phyloP scores from a whole-genome alignment of 1,284 basidiomycete genomes.

The Moesziomyces globuligerus region DNA sequence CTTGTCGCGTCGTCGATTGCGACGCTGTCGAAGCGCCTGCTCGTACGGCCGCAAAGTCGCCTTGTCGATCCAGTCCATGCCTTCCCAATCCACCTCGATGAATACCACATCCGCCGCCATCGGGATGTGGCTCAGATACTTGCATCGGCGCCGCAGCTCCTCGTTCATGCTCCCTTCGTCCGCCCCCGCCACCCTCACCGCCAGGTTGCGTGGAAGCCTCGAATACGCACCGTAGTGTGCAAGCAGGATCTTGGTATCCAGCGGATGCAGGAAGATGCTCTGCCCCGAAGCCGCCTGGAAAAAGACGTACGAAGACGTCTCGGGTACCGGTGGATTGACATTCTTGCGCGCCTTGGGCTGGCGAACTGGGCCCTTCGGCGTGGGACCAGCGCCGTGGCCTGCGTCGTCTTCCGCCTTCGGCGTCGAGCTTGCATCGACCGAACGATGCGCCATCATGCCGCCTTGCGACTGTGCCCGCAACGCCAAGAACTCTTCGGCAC shows the following conservation, averaged over 20 bases:
- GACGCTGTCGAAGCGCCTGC: slow-evolving; percentile 54
- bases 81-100: slow-evolving; percentile 79
- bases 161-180: slow-evolving; percentile 81
- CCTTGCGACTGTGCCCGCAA: slow-evolving; percentile 33
- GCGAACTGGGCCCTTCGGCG: slow-evolving; percentile 6
- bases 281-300: slow-evolving; percentile 94
- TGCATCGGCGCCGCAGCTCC: slow-evolving; percentile 90
- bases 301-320: slow-evolving; percentile 77
- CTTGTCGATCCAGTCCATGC: slow-evolving; percentile 50
- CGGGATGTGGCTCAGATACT: slow-evolving; percentile 91
- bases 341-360: slow-evolving; percentile 39
- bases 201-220: slow-evolving; percentile 83
- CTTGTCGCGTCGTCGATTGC: slow-evolving; percentile 53
- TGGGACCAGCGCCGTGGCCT: slow-evolving; percentile 1
- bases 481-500: slow-evolving; percentile 41
- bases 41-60: slow-evolving; percentile 57
- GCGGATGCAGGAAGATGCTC: slow-evolving; percentile 90
- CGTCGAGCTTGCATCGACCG: slow-evolving; percentile 2
- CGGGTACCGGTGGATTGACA: slow-evolving; percentile 61
- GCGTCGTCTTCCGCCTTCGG: slow-evolving; percentile 2
- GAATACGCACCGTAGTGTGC: slow-evolving; percentile 84
- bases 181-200: slow-evolving; percentile 80
- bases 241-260: slow-evolving; percentile 92
- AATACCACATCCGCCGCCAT: slow-evolving; percentile 93
- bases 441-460: slow-evolving; percentile 14